A percentile compares a stretch with the other conserved stretches of the same genome.
These are phyloP conservation scores for Claviceps purpurea DNA, from an alignment of 2,329 filamentous ascomycete genomes.

Conservation along the genomic window DNA sequence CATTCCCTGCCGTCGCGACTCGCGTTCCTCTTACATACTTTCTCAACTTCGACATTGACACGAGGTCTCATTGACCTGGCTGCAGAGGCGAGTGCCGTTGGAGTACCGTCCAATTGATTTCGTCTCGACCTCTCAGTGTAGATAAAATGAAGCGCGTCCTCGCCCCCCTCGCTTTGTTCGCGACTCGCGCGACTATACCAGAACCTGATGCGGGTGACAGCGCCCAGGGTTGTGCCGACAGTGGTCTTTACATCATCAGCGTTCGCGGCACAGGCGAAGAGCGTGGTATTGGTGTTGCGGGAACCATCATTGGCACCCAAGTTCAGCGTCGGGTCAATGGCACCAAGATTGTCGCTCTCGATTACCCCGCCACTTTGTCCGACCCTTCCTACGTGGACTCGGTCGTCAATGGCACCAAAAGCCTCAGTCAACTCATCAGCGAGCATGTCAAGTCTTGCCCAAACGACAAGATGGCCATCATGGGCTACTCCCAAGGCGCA, in stretches of 20 bases:
- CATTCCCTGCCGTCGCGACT: too few species aligned
- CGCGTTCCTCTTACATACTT: too few species aligned
- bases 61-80: too few species aligned
- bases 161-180: slow-evolving; percentile 7
- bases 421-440: slow-evolving; percentile 17
- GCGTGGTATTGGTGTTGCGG: slow-evolving; percentile 20
- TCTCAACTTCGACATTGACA: too few species aligned
- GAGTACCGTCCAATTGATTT: too few species aligned
- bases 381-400: slow-evolving; percentile 21
- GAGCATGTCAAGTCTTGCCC: slow-evolving; percentile 23
- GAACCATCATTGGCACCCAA: slow-evolving; percentile 17
- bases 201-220: slow-evolving; percentile 13
- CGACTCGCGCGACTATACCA: slow-evolving; percentile 10
- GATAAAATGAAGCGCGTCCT: slow-evolving; percentile 5
- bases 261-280: slow-evolving; percentile 25
- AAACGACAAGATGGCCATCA: slow-evolving; percentile 24
- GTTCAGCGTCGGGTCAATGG: slow-evolving; percentile 20
- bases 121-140: not conserved
- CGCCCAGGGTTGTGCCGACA: slow-evolving; percentile 19
- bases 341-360: slow-evolving; percentile 20
- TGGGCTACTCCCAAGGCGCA: slow-evolving; percentile 31
- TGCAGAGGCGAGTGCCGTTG: too few species aligned
- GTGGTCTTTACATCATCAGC: slow-evolving; percentile 27
- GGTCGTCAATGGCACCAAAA: slow-evolving; percentile 19
- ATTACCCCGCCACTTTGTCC: slow-evolving; percentile 24